Evolutionary conservation across 257 asterid genomes (phyloP), one percentile per base, ranked within the genome.

Genomic region (Plectranthus barbatus): DNA sequence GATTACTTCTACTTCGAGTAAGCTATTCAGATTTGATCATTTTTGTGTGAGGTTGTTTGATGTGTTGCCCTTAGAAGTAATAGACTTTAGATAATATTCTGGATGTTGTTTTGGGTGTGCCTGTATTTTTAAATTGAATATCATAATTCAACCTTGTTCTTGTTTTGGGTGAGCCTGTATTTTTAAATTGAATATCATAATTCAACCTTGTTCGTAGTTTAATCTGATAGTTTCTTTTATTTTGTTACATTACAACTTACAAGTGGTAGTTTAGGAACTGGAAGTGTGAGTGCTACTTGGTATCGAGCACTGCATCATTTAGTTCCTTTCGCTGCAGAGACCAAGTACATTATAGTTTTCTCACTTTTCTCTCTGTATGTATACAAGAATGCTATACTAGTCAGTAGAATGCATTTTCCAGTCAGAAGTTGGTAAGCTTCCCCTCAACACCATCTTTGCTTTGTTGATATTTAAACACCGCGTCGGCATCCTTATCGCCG

Each of bases 401-500:
- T 44, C 18, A 36, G 26, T 9, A 34, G 46, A 5, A 17, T 9
- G 17, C 0, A 0, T 20, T n/a, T 23, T 42, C 50, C 56, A 6
- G 3, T 55, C 19, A 47, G 26, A 5, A 37, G 17, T 42, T 9
- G 19, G 26, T 1, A 2, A 9, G 64, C 11, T 12, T 10, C 0
- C n/a, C n/a, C n/a, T n/a, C n/a, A n/a, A 3, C 12, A 20, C 14
- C 21, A 18, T 53, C 18, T 41, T 49, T 51, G 31, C 49, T 26
- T 48, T 63, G 76, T 54, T 60, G 78, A 62, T 72, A 61, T 9
- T 72, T 57, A n/a, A 71, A 69, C 45, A 83, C 82, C 1, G 44
- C 64, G 0, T 56, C 74, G 2, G 78, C 91, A 77, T 87, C 97
- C 60, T 90, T 87, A 10, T 90, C 95, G 3, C 96, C 96, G 0